Evolutionary conservation across 495 filamentous ascomycete genomes (phyloP), one percentile per base, ranked within the genome.

Genomic region (Penicillium bovifimosum): DNA sequence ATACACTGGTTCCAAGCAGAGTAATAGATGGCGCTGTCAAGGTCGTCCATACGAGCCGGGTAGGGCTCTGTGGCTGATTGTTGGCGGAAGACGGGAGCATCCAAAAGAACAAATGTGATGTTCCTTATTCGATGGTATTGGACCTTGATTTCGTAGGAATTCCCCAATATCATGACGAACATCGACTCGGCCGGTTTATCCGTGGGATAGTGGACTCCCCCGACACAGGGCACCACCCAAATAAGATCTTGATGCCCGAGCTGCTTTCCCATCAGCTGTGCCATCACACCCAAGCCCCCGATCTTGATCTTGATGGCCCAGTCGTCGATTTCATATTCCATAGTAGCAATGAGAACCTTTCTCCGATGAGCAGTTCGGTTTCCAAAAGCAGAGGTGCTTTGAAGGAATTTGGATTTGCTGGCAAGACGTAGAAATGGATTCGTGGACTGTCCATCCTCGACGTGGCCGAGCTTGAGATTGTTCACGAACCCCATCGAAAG

Each of bases 181-280:
- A 88, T 87, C 1, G 83, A 73, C 41, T 85, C 82, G 1, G 78
- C 83, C 0, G 61, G 68, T 52, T 80, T 70, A 52, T 86, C 83
- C 9, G 71, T 60, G 0, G 84, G 85, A 53, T 87, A 87, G 13
- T 85, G 74, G 20, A 88, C 70, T 27, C 79, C 85, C 16, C 83
- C 84, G 14, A 87, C 84, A 60, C 83, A 83, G n/a, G 85, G 85
- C 34, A 88, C 80, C n/a, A 88, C 84, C 85, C 85, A 88, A 43
- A 87, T 80, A 7, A 87, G 69, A 60, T 88, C 78, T 54, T 85
- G 80, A 47, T 88, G 82, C 2, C 77, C 71, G 7, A 87, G 77
- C 46, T 84, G 80, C 52, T 84, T 83, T 9, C 81, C 82, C 85
- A 88, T 88, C 9, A 88, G 68, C 56, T 86, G 83, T 17, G 80